Evolutionary conservation across 2,329 filamentous ascomycete species (phyloP), one percentile per base, ranked within the genome.

Genomic region (Sphaceloma murrayae): DNA sequence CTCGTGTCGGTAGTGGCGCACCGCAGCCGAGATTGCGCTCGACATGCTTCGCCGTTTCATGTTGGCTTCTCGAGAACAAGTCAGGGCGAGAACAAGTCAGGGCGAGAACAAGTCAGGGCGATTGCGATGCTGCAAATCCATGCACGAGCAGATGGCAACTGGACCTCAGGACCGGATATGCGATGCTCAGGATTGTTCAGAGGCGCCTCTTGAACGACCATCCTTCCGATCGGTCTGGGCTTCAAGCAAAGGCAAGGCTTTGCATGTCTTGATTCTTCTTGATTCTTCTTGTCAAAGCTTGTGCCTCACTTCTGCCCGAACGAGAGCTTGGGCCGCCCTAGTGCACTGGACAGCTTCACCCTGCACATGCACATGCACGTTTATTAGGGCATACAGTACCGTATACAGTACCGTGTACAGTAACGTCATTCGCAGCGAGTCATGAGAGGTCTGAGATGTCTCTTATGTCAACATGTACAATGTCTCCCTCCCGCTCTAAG

Each of bases 401-500:
- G n/a, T n/a, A n/a, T n/a, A n/a, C n/a, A n/a, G n/a, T n/a, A n/a
- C n/a, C n/a, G n/a, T n/a, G n/a, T n/a, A n/a, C n/a, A n/a, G n/a
- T n/a, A n/a, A n/a, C n/a, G n/a, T n/a, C n/a, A n/a, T n/a, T n/a
- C n/a, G n/a, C n/a, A n/a, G n/a, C n/a, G n/a, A n/a, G n/a, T n/a
- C n/a, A n/a, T n/a, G n/a, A n/a, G n/a, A n/a, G n/a, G n/a, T n/a
- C n/a, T n/a, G n/a, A n/a, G n/a, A n/a, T n/a, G n/a, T n/a, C n/a
- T n/a, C n/a, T n/a, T n/a, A n/a, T n/a, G n/a, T n/a, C n/a, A 27
- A 27, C 24, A 27, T 27, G 24, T 27, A 7, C 24, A 27, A 7
- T 6, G 24, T 6, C 24, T 7, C 24, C 7, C 6, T 7, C 24
- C 24, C 6, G 24, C 24, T 27, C 17, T 27, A 55, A 10, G 77